A percentile compares a stretch with the other conserved stretches of the same genome.
These are phyloP conservation scores for Epichloe scottii DNA, from an alignment of 2,329 filamentous ascomycete species.

Conservation along the genomic window DNA sequence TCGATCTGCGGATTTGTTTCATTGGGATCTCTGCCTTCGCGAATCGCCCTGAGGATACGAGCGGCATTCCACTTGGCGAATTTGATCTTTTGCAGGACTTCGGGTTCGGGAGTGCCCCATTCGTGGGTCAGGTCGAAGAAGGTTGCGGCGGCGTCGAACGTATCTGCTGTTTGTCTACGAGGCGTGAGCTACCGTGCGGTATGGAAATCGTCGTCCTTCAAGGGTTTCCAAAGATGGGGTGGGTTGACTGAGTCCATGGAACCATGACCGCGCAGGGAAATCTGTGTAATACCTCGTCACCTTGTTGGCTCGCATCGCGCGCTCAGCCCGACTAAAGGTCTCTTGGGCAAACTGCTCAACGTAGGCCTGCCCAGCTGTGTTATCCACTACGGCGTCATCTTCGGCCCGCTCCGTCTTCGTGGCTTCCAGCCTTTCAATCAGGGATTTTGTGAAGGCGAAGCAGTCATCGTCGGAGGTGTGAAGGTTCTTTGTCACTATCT, in stretches of 20 bases:
- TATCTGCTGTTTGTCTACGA: constrained; percentile 75
- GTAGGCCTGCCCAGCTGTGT: constrained; percentile 76
- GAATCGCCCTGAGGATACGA: constrained; percentile 81
- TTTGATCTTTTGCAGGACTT: constrained; percentile 78
- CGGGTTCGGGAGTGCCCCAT: constrained; percentile 64
- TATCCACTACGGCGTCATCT: constrained; percentile 77
- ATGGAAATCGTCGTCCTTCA: too few relatives aligned
- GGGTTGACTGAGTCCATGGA: too few relatives aligned
- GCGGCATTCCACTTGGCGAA: constrained; percentile 94
- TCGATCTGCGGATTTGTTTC: constrained; percentile 64
- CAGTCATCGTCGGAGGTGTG: constrained; percentile 70
- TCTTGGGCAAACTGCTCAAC: constrained; percentile 89
- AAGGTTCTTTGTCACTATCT: constrained; percentile 70
- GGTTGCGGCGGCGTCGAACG: constrained; percentile 81
- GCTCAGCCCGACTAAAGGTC: constrained; percentile 74
- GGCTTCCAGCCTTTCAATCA: constrained; percentile 83
- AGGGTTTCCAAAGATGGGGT: too few relatives aligned
- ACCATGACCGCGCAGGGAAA: too few relatives aligned
- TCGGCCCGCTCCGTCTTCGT: constrained; percentile 48
- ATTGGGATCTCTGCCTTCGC: constrained; percentile 85
- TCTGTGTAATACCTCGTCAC: constrained; percentile 57
- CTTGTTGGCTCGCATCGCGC: constrained; percentile 68
- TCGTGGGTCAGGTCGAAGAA: constrained; percentile 83
- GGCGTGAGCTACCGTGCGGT: neutral
- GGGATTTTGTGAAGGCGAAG: constrained; percentile 62